These are phyloP conservation scores for Lactuca saligna DNA, from an alignment of 129 eudicot species.

Conservation along the genomic window DNA sequence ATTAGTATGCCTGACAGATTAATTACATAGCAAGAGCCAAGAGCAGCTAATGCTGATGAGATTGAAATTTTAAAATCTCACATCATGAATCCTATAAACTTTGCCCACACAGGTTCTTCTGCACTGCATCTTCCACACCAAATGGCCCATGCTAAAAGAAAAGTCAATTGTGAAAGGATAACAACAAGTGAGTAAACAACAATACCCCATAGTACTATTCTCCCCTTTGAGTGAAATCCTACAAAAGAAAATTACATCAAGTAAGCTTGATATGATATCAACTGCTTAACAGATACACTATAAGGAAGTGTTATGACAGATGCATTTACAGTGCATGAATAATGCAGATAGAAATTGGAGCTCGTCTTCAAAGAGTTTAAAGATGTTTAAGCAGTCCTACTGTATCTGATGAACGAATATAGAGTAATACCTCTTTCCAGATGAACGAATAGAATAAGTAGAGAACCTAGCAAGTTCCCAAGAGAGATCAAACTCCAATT, in stretches of 20 bases:
- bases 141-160: constrained; percentile 56
- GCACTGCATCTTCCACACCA: constrained; percentile 51
- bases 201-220: constrained; percentile 56
- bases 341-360: not conserved
- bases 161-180: constrained; percentile 53
- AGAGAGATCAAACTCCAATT: constrained; percentile 88
- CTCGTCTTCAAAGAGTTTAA: too few species aligned
- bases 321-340: constrained; percentile 18
- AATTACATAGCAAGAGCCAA: not conserved
- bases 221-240: constrained; percentile 62
- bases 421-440: constrained; percentile 61
- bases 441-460: constrained; percentile 52
- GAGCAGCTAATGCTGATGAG: constrained; percentile 3
- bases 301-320: constrained; percentile 9
- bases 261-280: constrained; percentile 18
- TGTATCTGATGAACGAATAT: not conserved
- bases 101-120: constrained; percentile 65
- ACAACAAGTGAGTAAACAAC: constrained; percentile 53
- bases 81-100: constrained; percentile 86
- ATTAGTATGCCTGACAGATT: constrained; percentile 11
- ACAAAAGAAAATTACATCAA: constrained; percentile 25
- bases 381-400: too few species aligned
- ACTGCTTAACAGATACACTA: constrained; percentile 10
- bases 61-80: constrained; percentile 33
- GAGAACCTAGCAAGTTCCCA: constrained; percentile 73